Conservation (phyloP, 139 green algal species). For the Nannochloris sp. region DNA sequence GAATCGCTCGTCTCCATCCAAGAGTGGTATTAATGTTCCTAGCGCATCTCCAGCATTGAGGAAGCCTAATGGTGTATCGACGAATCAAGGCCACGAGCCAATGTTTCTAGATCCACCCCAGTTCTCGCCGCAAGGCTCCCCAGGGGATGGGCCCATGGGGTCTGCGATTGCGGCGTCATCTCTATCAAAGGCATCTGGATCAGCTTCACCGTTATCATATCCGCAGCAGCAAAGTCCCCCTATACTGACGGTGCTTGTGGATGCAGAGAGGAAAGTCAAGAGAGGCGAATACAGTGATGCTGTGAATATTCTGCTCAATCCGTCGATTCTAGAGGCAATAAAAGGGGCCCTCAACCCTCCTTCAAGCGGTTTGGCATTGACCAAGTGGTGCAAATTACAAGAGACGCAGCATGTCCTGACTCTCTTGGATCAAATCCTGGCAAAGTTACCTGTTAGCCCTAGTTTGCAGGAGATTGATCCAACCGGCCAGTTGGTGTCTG, state of each 20-base stretch:
- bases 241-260: background rate
- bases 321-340: conserved; percentile 5
- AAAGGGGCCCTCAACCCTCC: conserved; percentile 16
- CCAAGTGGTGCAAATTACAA: conserved; percentile 13
- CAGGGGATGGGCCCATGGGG: background rate
- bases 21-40: no score
- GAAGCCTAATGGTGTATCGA: background rate
- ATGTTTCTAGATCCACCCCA: conserved; percentile 16
- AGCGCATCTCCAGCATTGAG: background rate
- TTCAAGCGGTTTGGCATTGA: background rate
- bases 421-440: conserved; percentile 12
- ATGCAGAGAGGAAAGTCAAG: conserved; percentile 9
- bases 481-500: background rate
- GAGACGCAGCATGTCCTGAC: conserved; percentile 16
- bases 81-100: conserved; percentile 1
- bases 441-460: background rate
- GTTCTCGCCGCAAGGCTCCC: conserved; percentile 7
- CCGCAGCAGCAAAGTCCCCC: background rate
- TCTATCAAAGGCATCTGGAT: background rate
- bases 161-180: background rate
- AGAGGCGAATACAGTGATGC: background rate
- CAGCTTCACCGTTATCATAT: background rate
- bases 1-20: no score
- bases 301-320: background rate
- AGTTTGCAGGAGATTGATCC: background rate